A percentile compares a stretch with the other conserved stretches of the same genome.
Evolutionary conservation across 2,329 filamentous ascomycete species (phyloP).

Genomic region (Incumbomyces lentus): DNA sequence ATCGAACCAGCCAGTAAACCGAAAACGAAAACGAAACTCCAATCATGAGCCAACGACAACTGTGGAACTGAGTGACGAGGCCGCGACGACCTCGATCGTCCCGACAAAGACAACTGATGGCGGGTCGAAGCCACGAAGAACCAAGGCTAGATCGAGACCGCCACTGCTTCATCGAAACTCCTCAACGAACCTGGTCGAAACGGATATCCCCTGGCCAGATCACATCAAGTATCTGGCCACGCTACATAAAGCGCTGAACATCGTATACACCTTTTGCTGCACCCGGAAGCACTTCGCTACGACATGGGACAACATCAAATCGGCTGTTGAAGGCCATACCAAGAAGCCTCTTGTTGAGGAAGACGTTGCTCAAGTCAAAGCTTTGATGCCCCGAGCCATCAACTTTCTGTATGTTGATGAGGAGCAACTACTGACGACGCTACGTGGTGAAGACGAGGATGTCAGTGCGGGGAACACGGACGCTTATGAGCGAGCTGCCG

Average conservation of each 20-base stretch:
- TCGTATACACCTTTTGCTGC: conserved; percentile 91
- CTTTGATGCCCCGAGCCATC: conserved; percentile 65
- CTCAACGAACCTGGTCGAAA: conserved; percentile 39
- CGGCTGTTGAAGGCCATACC: conserved; percentile 73
- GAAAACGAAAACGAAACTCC: conserved; percentile 24
- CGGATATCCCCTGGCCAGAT: conserved; percentile 59
- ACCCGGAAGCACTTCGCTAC: conserved; percentile 86
- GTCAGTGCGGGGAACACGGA: conserved; percentile 42
- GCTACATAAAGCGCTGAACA: conserved; percentile 73
- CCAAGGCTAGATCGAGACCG: conserved; percentile 28
- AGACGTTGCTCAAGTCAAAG: conserved; percentile 74
- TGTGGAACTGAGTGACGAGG: conserved; percentile 13
- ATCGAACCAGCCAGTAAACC: conserved; percentile 30
- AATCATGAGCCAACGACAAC: not conserved
- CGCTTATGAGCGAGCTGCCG: conserved; percentile 30
- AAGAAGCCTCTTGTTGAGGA: conserved; percentile 58
- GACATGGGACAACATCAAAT: conserved; percentile 78
- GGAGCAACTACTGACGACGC: conserved; percentile 67
- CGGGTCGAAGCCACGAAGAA: conserved; percentile 41
- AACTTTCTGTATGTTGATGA: conserved; percentile 83
- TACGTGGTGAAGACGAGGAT: conserved; percentile 58
- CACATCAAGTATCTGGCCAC: conserved; percentile 62
- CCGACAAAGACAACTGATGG: conserved; percentile 50
- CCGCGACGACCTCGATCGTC: conserved; percentile 33
- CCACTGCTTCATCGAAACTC: conserved; percentile 29